Percentiles rank a stretch among this genome's conserved stretches.
phyloP scores from a whole-genome alignment of 352 stramenopile species.

The Phytophthora cactorum region DNA sequence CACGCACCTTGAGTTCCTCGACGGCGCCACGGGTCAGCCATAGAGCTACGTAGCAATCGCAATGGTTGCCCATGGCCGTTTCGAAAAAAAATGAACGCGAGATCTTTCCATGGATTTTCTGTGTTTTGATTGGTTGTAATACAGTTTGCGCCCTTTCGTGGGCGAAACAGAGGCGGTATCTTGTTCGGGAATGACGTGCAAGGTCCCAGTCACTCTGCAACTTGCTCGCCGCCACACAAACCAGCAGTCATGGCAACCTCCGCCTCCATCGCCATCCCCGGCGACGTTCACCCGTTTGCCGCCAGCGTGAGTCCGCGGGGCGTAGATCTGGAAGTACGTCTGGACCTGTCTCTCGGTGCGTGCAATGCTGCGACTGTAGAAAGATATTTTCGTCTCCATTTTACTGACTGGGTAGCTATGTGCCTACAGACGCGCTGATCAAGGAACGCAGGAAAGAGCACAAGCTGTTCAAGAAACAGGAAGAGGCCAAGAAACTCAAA shows the following conservation, averaged over 20 bases:
- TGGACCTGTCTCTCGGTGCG: constrained; percentile 56
- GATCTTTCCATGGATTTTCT: constrained; percentile 43
- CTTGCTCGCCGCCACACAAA: constrained; percentile 1
- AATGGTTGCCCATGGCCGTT: not conserved
- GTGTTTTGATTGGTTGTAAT: constrained; percentile 26
- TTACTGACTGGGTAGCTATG: constrained; percentile 8
- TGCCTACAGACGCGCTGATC: constrained; percentile 60
- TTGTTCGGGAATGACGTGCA: constrained; percentile 11
- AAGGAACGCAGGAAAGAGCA: constrained; percentile 69
- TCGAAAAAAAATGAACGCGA: not conserved
- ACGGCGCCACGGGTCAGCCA: constrained; percentile 69
- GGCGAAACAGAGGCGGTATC: not conserved
- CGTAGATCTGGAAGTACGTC: constrained; percentile 44
- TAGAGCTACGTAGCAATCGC: constrained; percentile 24
- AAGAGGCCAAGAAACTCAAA: constrained; percentile 34
- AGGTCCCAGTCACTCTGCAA: constrained; percentile 24
- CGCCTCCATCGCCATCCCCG: constrained; percentile 31
- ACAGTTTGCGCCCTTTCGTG: constrained; percentile 7
- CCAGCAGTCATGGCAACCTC: constrained; percentile 12
- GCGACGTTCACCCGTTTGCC: constrained; percentile 17
- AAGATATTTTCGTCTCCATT: constrained; percentile 7
- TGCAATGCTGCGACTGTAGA: not conserved
- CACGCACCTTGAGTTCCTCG: constrained; percentile 73
- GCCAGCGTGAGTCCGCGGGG: constrained; percentile 33
- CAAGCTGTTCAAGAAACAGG: constrained; percentile 55